phyloP scores from a whole-genome alignment of 176 grass and related monocot genomes.

The Eleusine indica region DNA sequence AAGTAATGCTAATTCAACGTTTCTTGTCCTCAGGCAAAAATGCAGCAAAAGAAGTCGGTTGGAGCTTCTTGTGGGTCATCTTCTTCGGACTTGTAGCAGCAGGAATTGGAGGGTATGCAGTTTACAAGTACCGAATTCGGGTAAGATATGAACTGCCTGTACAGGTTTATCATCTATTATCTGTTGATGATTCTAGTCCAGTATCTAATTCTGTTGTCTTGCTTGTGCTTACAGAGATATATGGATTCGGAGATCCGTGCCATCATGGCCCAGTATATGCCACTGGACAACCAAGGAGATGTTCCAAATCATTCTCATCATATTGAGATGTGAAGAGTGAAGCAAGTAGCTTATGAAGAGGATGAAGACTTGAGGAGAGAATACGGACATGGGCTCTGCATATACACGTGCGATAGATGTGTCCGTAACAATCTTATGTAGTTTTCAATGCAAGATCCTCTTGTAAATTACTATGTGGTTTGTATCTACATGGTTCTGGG shows the following conservation, averaged over 20 bases:
- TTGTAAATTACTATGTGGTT: slow-evolving; percentile 25
- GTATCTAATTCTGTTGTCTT: slow-evolving; percentile 21
- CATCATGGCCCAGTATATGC: slow-evolving; percentile 93
- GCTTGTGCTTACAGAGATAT: slow-evolving; percentile 54
- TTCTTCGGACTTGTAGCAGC: slow-evolving; percentile 66
- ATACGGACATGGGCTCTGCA: background rate
- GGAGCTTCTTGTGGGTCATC: slow-evolving; percentile 87
- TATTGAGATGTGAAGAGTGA: slow-evolving; percentile 54
- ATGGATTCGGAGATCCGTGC: slow-evolving; percentile 92
- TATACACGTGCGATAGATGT: slow-evolving; percentile 19
- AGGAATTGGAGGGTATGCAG: slow-evolving; percentile 74
- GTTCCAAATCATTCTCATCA: slow-evolving; percentile 55
- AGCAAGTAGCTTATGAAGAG: background rate
- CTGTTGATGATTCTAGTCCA: slow-evolving; percentile 7
- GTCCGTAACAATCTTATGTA: background rate
- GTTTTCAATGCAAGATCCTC: background rate
- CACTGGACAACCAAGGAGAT: slow-evolving; percentile 72
- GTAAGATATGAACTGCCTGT: slow-evolving; percentile 37
- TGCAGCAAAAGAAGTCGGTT: slow-evolving; percentile 54
- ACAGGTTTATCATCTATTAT: background rate
- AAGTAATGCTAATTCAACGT: slow-evolving; percentile 13
- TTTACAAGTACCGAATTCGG: slow-evolving; percentile 94
- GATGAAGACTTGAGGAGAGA: slow-evolving; percentile 8
- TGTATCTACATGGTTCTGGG: no score
- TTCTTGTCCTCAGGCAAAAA: slow-evolving; percentile 61